These are phyloP conservation scores for Osmanthus fragrans DNA, from an alignment of 257 asterid species.

Conservation along the genomic window DNA sequence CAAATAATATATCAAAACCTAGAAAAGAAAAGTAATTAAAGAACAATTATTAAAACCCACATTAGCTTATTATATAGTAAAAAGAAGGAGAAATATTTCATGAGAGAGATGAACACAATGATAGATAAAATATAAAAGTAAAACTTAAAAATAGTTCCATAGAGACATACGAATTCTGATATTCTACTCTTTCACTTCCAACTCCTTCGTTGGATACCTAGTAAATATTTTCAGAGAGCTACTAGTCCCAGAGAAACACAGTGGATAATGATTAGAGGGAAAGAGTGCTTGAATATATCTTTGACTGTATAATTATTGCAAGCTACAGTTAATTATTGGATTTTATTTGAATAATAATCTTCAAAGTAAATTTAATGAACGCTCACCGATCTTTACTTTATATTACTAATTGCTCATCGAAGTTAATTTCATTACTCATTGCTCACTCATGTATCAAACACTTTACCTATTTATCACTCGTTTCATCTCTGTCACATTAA, in stretches of 20 bases:
- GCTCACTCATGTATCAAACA: no score
- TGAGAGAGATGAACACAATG: background rate
- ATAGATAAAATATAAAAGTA: background rate
- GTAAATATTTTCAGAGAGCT: background rate
- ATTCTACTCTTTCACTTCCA: background rate
- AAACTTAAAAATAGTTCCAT: background rate
- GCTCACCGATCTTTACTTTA: no score
- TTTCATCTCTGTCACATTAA: no score
- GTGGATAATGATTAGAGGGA: background rate
- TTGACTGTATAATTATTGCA: background rate
- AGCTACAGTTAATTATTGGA: background rate
- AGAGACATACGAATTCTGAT: background rate
- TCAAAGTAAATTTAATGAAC: no score
- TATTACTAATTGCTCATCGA: no score
- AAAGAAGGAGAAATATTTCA: background rate
- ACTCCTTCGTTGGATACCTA: background rate
- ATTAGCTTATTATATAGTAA: background rate
- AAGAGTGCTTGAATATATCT: background rate
- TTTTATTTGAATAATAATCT: background rate
- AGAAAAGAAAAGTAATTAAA: background rate
- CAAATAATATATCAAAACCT: background rate
- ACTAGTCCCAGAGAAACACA: background rate
- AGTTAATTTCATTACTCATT: no score
- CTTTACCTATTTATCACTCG: no score
- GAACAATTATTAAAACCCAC: background rate